Conservation (phyloP, 768 basidiomycete species). For the Macrocybe gigantea region DNA sequence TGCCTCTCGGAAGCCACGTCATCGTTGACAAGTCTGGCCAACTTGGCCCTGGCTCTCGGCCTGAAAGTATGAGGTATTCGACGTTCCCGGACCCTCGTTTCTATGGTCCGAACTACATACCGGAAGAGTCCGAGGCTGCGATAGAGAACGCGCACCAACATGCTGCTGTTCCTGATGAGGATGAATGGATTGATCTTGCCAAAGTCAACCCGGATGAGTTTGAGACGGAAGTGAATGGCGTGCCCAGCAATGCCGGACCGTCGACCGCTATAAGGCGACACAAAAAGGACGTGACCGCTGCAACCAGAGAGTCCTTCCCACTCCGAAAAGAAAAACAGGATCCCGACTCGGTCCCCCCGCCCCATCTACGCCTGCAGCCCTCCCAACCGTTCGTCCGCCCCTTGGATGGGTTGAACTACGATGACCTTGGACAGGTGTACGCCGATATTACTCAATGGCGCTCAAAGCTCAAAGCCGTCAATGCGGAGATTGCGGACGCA, state of each 20-base stretch:
- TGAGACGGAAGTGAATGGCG: conserved; percentile 30
- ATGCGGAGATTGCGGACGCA: conserved; percentile 62
- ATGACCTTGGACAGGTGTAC: conserved; percentile 62
- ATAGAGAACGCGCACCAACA: conserved; percentile 20
- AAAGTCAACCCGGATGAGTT: conserved; percentile 36
- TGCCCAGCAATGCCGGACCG: conserved; percentile 26
- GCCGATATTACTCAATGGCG: conserved; percentile 67
- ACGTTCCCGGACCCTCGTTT: conserved; percentile 45
- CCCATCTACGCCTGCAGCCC: conserved; percentile 65
- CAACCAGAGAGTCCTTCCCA: conserved; percentile 60
- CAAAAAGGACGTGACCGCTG: conserved; percentile 27
- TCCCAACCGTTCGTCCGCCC: conserved; percentile 71
- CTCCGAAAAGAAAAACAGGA: conserved; percentile 32
- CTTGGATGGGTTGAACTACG: conserved; percentile 63
- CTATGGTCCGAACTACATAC: conserved; percentile 50
- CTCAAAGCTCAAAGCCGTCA: conserved; percentile 64
- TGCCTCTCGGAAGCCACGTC: conserved; percentile 57
- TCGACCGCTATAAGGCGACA: conserved; percentile 30
- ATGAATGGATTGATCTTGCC: conserved; percentile 59
- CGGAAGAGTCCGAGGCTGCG: conserved; percentile 22
- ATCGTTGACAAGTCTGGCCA: conserved; percentile 46
- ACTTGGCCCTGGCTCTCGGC: conserved; percentile 29
- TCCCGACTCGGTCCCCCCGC: conserved; percentile 41
- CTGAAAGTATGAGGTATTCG: conserved; percentile 29
- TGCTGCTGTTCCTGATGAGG: conserved; percentile 24